Evolutionary conservation across 1,139 yeast genomes (phyloP).

Genomic region (Pichia norvegensis): DNA sequence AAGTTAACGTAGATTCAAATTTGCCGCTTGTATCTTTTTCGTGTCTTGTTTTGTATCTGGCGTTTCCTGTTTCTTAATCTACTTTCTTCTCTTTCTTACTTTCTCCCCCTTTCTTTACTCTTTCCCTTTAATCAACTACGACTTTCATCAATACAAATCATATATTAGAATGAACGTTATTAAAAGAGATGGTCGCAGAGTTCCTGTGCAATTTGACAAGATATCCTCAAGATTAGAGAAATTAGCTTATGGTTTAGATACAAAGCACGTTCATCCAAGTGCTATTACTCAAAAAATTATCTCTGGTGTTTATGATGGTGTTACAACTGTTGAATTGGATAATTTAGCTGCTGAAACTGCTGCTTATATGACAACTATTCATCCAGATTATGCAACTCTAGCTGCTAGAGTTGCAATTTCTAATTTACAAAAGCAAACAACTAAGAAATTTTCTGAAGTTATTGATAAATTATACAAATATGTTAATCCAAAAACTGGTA

Average conservation of each 20-base stretch:
- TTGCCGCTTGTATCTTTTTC: background rate
- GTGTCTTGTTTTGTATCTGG: background rate
- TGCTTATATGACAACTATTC: conserved; percentile 92
- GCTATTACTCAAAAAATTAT: conserved; percentile 53
- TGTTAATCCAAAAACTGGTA: conserved; percentile 64
- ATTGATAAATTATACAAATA: conserved; percentile 59
- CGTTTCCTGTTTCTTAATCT: background rate
- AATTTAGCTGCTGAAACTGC: conserved; percentile 96
- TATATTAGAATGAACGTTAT: conserved; percentile 38
- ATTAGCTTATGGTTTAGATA: conserved; percentile 50
- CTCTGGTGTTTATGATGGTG: conserved; percentile 75
- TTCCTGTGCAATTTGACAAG: conserved; percentile 46
- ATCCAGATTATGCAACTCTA: conserved; percentile 89
- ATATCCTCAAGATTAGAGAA: conserved; percentile 32
- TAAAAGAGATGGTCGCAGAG: conserved; percentile 54
- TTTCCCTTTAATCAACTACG: background rate
- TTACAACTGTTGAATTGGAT: conserved; percentile 85
- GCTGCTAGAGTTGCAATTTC: conserved; percentile 95
- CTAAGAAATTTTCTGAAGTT: conserved; percentile 79
- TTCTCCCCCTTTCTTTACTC: background rate
- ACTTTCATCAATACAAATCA: background rate
- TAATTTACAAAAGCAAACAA: conserved; percentile 87
- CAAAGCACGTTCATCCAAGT: conserved; percentile 52
- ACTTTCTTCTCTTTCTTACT: background rate
- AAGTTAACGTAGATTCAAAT: background rate